phyloP scores from a whole-genome alignment of 2,329 filamentous ascomycete genomes.

The Aureobasidium subglaciale region DNA sequence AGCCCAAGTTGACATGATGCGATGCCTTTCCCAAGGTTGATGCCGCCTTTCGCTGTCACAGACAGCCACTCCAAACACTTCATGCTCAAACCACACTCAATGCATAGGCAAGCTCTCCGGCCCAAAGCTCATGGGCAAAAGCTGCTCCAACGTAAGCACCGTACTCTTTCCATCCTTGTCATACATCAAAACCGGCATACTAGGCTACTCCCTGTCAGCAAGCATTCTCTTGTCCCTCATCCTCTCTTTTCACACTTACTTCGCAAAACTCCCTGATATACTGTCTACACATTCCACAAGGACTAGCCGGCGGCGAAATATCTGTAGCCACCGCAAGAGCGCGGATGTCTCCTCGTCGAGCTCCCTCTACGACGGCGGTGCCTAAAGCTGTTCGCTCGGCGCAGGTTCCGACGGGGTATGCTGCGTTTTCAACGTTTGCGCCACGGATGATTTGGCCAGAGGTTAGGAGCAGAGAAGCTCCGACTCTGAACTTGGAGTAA shows the following conservation, averaged over 20 bases:
- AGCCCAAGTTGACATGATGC: not conserved
- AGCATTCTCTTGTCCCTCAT: not conserved
- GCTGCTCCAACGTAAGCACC: conserved; percentile 61
- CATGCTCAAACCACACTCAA: not conserved
- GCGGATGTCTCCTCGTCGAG: conserved; percentile 51
- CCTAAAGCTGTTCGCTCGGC: conserved; percentile 87
- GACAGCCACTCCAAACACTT: not conserved
- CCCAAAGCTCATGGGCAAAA: conserved; percentile 49
- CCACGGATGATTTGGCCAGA: conserved; percentile 51
- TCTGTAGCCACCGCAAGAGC: conserved; percentile 84
- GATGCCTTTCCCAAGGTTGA: not conserved
- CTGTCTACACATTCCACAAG: conserved; percentile 94
- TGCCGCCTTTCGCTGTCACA: not conserved
- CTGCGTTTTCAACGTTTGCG: conserved; percentile 87
- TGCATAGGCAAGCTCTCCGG: conserved; percentile 36
- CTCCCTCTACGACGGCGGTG: conserved; percentile 58
- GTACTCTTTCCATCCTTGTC: conserved; percentile 68
- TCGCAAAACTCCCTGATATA: conserved; percentile 51
- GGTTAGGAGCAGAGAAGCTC: conserved; percentile 64
- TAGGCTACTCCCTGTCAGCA: conserved; percentile 30
- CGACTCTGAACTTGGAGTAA: conserved; percentile 88
- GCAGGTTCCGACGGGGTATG: conserved; percentile 91
- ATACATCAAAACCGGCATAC: conserved; percentile 83
- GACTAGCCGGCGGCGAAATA: conserved; percentile 42
- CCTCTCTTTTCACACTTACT: conserved; percentile 22